Evolutionary conservation across 768 basidiomycete species (phyloP).

Genomic region (Mycena galericulata): DNA sequence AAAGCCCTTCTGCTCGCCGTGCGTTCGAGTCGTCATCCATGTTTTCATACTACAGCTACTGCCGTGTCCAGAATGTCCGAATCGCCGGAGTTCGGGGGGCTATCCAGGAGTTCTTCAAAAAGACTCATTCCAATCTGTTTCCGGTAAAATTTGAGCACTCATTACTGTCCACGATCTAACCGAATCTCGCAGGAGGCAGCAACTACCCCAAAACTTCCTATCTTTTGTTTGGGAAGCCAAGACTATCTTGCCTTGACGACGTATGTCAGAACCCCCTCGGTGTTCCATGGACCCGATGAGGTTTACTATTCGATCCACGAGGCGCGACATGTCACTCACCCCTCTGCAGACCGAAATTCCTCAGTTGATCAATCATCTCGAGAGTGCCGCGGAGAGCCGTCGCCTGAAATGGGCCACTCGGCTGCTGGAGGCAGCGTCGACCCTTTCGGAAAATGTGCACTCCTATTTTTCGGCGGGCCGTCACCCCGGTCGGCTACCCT

Average conservation of each 20-base stretch:
- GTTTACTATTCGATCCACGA: neutral
- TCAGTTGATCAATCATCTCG: neutral
- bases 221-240: conserved; percentile 12
- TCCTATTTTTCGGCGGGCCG: conserved; percentile 5
- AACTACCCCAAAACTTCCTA: neutral
- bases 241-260: neutral
- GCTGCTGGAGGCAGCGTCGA: neutral
- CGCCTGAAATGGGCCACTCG: neutral
- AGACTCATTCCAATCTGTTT: neutral
- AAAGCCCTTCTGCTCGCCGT: neutral
- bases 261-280: neutral
- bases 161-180: neutral
- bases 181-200: neutral
- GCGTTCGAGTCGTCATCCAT: neutral
- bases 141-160: neutral
- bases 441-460: neutral
- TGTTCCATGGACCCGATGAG: neutral
- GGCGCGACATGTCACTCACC: neutral
- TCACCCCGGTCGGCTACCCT: neutral
- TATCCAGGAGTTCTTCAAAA: neutral
- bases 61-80: neutral
- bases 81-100: neutral
- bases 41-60: neutral
- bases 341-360: conserved; percentile 18
- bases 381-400: neutral